Percentiles rank a stretch among this genome's conserved stretches.
These are phyloP conservation scores for Aplosporella prunicola DNA, from an alignment of 2,329 filamentous ascomycete species.

Conservation along the genomic window DNA sequence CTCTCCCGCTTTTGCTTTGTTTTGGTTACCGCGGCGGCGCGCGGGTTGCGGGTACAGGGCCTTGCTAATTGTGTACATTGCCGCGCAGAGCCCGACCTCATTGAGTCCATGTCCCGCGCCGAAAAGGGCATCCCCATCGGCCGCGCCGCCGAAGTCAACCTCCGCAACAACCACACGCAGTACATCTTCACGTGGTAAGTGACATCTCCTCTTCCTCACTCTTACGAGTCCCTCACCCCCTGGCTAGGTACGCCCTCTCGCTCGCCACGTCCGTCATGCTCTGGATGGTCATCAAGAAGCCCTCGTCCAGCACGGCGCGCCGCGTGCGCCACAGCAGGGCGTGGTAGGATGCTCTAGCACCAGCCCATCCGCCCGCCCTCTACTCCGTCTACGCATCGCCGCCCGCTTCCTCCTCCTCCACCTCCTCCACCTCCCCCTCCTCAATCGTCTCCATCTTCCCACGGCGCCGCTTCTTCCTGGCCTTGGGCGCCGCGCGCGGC, in stretches of 20 bases:
- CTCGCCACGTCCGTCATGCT: slow-evolving; percentile 88
- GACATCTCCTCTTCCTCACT: background rate
- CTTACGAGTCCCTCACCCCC: background rate
- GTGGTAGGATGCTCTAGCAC: slow-evolving; percentile 45
- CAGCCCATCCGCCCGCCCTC: background rate
- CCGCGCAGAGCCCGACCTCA: slow-evolving; percentile 60
- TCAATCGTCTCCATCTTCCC: slow-evolving; percentile 32
- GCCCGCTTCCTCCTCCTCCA: slow-evolving; percentile 3
- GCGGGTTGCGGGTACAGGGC: background rate
- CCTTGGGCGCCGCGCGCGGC: slow-evolving; percentile 37
- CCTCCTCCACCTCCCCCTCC: slow-evolving; percentile 36
- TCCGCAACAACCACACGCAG: slow-evolving; percentile 93
- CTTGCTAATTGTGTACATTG: slow-evolving; percentile 2
- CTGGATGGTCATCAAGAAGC: slow-evolving; percentile 89
- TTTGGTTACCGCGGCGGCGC: slow-evolving; percentile 7
- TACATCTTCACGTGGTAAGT: slow-evolving; percentile 98
- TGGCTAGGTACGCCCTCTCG: slow-evolving; percentile 69
- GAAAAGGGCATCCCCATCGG: slow-evolving; percentile 82
- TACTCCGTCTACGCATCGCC: too few species aligned
- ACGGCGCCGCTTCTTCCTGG: slow-evolving; percentile 38
- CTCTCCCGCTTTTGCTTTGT: slow-evolving; percentile 14
- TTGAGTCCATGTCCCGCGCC: slow-evolving; percentile 66
- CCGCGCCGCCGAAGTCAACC: slow-evolving; percentile 75
- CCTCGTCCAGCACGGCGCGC: slow-evolving; percentile 60
- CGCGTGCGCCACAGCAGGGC: slow-evolving; percentile 68